These are phyloP conservation scores for Trebouxia sp. DNA, from an alignment of 139 green algal genomes.

Conservation along the genomic window DNA sequence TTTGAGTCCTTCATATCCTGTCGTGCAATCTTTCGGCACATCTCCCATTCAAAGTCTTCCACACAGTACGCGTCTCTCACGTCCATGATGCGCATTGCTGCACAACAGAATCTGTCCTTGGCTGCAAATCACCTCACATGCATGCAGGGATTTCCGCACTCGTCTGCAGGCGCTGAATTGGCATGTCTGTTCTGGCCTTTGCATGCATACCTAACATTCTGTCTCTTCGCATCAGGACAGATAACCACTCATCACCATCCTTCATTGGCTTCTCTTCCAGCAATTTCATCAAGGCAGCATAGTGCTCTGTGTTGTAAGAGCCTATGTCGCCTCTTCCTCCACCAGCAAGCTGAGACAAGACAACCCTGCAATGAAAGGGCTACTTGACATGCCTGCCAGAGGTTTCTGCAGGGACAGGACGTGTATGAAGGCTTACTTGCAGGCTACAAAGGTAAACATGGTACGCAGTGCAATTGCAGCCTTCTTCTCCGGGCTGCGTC, in stretches of 20 bases:
- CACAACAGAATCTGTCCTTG: not conserved
- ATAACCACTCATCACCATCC: constrained; percentile 25
- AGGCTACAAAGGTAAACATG: constrained; percentile 79
- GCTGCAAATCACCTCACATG: not conserved
- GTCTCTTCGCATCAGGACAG: constrained; percentile 10
- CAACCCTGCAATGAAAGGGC: not conserved
- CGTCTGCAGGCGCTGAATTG: not conserved
- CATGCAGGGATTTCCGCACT: not conserved
- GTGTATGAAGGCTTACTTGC: constrained; percentile 61
- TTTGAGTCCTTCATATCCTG: constrained; percentile 55
- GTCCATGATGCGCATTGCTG: constrained; percentile 76
- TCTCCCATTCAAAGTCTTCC: constrained; percentile 87
- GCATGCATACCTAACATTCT: constrained; percentile 14
- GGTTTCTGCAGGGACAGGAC: no score
- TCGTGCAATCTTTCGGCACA: constrained; percentile 47
- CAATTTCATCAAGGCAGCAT: not conserved
- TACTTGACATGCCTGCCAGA: no score
- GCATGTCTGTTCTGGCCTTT: no score
- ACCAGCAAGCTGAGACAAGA: constrained; percentile 23
- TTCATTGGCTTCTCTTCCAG: constrained; percentile 18
- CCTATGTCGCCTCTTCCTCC: constrained; percentile 1
- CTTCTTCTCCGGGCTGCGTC: constrained; percentile 68
- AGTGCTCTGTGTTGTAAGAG: constrained; percentile 16
- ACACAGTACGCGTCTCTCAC: constrained; percentile 70
- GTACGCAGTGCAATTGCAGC: constrained; percentile 58